Percentiles rank a stretch among this genome's conserved stretches.
Evolutionary conservation across 2,329 filamentous ascomycete genomes (phyloP).

Genomic region (Colletotrichum chrysophilum): DNA sequence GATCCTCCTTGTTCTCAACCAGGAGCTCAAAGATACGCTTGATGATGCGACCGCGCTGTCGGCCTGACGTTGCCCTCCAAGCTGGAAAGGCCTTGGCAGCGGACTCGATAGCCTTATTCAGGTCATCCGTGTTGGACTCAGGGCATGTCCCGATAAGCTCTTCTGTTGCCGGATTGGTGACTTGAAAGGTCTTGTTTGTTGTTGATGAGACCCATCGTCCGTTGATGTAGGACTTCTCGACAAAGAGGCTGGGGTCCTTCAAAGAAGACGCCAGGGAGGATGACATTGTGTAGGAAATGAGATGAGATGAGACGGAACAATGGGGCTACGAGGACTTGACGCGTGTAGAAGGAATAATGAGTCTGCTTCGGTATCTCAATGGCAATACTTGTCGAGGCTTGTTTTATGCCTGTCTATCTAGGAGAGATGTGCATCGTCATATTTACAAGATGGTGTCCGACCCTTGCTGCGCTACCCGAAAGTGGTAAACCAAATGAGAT

Average conservation of each 20-base stretch:
- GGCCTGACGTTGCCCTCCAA: slow-evolving; percentile 61
- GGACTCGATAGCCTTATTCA: slow-evolving; percentile 70
- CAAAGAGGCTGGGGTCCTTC: slow-evolving; percentile 1
- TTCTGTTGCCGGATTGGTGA: slow-evolving; percentile 68
- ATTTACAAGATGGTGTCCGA: neutral
- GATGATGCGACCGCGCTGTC: slow-evolving; percentile 62
- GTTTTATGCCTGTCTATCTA: neutral
- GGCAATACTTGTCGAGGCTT: neutral
- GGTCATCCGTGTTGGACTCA: slow-evolving; percentile 70
- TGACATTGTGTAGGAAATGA: neutral
- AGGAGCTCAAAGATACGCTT: slow-evolving; percentile 68
- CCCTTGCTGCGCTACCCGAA: neutral
- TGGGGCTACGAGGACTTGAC: neutral
- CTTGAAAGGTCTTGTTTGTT: neutral
- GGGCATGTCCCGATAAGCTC: slow-evolving; percentile 72
- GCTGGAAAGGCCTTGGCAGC: slow-evolving; percentile 65
- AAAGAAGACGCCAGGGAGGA: neutral
- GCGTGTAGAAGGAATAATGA: neutral
- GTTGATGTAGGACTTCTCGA: slow-evolving; percentile 2
- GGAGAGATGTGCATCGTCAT: neutral
- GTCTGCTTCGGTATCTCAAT: neutral
- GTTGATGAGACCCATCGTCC: slow-evolving; percentile 1
- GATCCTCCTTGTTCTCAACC: slow-evolving; percentile 65
- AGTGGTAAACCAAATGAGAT: neutral
- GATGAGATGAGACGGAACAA: neutral